Percentiles rank a stretch among this genome's conserved stretches.
phyloP scores from a whole-genome alignment of 805 yeast genomes.

The Hemisphaericaspora nanyangensis region DNA sequence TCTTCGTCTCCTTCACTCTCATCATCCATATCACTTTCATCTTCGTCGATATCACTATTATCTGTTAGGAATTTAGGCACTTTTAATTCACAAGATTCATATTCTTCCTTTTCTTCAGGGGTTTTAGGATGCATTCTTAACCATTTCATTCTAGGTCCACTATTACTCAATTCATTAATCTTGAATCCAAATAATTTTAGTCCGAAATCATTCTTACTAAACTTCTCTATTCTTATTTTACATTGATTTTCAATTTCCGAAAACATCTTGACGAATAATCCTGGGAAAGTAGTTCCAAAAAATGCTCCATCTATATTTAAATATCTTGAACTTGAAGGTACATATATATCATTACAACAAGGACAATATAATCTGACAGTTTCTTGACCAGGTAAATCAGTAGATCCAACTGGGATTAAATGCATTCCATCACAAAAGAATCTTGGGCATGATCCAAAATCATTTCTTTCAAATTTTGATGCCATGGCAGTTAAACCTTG shows the following conservation, averaged over 20 bases:
- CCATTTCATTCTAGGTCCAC: constrained; percentile 98
- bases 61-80: constrained; percentile 34
- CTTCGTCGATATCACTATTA: constrained; percentile 27
- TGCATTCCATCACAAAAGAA: constrained; percentile 87
- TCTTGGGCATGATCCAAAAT: constrained; percentile 91
- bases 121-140: constrained; percentile 72
- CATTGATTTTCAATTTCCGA: constrained; percentile 86
- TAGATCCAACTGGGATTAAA: constrained; percentile 84
- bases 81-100: constrained; percentile 58
- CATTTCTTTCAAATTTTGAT: constrained; percentile 84
- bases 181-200: constrained; percentile 86
- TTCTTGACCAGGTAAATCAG: constrained; percentile 87
- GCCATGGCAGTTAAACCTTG: constrained; percentile 90
- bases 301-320: constrained; percentile 92
- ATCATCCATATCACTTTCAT: constrained; percentile 9
- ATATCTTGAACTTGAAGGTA: constrained; percentile 84
- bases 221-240: constrained; percentile 45
- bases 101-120: constrained; percentile 59
- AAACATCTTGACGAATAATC: constrained; percentile 83
- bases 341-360: constrained; percentile 84
- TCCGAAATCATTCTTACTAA: constrained; percentile 54
- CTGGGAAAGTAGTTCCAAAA: constrained; percentile 95
- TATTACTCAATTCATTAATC: constrained; percentile 64
- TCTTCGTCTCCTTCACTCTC: constrained; percentile 16
- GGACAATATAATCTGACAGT: constrained; percentile 94